Evolutionary conservation across 2,329 filamentous ascomycete genomes (phyloP).

Genomic region (Penicillium vulpinum): DNA sequence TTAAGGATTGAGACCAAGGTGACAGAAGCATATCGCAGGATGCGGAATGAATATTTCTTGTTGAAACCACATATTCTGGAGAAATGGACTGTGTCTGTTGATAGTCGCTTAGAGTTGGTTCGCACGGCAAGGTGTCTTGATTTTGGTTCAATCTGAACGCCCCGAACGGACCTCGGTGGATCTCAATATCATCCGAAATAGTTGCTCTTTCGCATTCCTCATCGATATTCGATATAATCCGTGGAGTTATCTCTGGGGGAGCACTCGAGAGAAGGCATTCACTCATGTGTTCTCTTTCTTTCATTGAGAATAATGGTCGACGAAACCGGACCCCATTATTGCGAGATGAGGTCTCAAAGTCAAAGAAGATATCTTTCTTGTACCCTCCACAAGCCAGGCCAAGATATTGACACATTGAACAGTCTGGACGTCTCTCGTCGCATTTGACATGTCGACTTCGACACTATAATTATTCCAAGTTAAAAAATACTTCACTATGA

Average conservation of each 20-base stretch:
- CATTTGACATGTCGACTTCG: slow-evolving; percentile 48
- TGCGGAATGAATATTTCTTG: not conserved
- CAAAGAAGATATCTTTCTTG: slow-evolving; percentile 42
- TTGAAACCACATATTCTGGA: not conserved
- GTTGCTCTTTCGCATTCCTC: slow-evolving; percentile 23
- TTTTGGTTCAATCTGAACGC: slow-evolving; percentile 11
- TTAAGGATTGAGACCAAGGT: slow-evolving; percentile 14
- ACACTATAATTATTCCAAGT: slow-evolving; percentile 30
- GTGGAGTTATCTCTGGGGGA: slow-evolving; percentile 24
- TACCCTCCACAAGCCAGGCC: slow-evolving; percentile 45
- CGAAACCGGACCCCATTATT: slow-evolving; percentile 35
- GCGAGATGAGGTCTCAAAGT: slow-evolving; percentile 21
- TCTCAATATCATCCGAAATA: not conserved
- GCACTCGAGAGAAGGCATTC: slow-evolving; percentile 37
- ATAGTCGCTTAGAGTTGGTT: not conserved
- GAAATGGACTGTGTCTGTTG: slow-evolving; percentile 2
- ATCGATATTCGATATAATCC: slow-evolving; percentile 28
- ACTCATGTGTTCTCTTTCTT: slow-evolving; percentile 38
- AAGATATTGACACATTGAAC: slow-evolving; percentile 39
- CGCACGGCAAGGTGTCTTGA: not conserved
- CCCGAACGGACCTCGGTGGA: slow-evolving; percentile 16
- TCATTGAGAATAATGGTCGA: slow-evolving; percentile 47
- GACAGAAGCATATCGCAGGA: not conserved
- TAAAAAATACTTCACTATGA: not conserved
- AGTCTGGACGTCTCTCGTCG: slow-evolving; percentile 46